A percentile compares a stretch with the other conserved stretches of the same genome.
phyloP scores from a whole-genome alignment of 805 yeast species.

The Sugiyamaella lignohabitans region DNA sequence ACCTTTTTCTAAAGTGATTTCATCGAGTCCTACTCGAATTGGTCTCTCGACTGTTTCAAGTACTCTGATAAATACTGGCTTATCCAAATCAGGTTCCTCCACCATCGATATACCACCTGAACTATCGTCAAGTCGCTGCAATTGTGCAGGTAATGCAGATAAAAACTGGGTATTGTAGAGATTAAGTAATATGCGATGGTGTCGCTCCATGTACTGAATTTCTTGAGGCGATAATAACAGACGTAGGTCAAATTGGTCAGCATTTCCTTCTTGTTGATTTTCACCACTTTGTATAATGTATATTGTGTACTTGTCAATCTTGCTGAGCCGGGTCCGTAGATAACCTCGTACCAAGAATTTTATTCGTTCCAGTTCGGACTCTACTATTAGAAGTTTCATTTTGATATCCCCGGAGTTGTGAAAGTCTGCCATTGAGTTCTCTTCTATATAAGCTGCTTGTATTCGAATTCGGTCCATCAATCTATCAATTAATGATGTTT shows the following conservation, averaged over 20 bases:
- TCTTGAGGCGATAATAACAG: slow-evolving; percentile 54
- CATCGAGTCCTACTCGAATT: slow-evolving; percentile 40
- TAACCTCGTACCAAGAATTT: slow-evolving; percentile 77
- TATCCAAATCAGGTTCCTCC: slow-evolving; percentile 65
- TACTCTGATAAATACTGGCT: slow-evolving; percentile 69
- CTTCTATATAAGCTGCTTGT: slow-evolving; percentile 43
- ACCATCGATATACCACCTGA: slow-evolving; percentile 59
- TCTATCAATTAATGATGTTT: slow-evolving; percentile 50
- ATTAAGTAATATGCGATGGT: slow-evolving; percentile 55
- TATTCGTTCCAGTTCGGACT: slow-evolving; percentile 83
- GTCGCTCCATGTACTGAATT: slow-evolving; percentile 57
- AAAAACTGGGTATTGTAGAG: slow-evolving; percentile 66
- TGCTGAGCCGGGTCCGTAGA: slow-evolving; percentile 61
- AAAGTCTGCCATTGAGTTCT: slow-evolving; percentile 71
- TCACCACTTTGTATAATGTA: slow-evolving; percentile 45
- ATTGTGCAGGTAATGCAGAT: slow-evolving; percentile 54
- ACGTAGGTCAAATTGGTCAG: slow-evolving; percentile 16
- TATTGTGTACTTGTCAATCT: slow-evolving; percentile 65
- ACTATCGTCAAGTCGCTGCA: slow-evolving; percentile 72
- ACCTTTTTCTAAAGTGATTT: slow-evolving; percentile 50
- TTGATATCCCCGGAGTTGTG: slow-evolving; percentile 50
- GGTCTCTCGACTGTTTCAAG: slow-evolving; percentile 34
- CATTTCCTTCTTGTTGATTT: not conserved
- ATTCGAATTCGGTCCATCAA: slow-evolving; percentile 53
- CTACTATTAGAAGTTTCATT: slow-evolving; percentile 74